Conservation (phyloP, 352 stramenopile genomes). For the Phytophthora sansomeana region DNA sequence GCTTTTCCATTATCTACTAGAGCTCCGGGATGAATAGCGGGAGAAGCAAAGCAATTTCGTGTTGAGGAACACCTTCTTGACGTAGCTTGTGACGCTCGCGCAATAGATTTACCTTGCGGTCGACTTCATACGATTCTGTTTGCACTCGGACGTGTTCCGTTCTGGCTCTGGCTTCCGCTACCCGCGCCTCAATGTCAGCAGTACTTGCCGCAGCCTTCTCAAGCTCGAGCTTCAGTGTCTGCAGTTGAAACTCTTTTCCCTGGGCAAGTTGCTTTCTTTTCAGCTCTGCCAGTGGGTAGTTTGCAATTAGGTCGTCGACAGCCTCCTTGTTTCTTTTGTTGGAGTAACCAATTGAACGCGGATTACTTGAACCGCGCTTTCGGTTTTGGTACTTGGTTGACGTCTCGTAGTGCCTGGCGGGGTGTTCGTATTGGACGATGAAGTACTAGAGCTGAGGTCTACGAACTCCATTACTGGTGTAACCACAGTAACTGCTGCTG, state of each 20-base stretch:
- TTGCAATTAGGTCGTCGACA: background rate
- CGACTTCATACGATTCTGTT: background rate
- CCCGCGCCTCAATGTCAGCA: background rate
- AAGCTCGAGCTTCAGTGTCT: slow-evolving; percentile 1
- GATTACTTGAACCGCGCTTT: background rate
- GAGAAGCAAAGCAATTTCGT: slow-evolving; percentile 5
- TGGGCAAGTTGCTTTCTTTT: slow-evolving; percentile 11
- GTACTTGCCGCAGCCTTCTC: background rate
- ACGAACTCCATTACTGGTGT: no score
- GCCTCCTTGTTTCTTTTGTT: slow-evolving; percentile 4
- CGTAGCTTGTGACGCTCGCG: slow-evolving; percentile 17
- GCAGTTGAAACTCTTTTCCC: slow-evolving; percentile 14
- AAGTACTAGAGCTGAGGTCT: no score
- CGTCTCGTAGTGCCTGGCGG: no score
- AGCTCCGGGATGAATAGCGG: slow-evolving; percentile 1
- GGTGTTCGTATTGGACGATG: background rate
- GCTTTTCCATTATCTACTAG: slow-evolving; percentile 23
- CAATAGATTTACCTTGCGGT: slow-evolving; percentile 5
- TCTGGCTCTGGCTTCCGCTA: background rate
- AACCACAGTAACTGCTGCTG: no score
- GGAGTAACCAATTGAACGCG: background rate
- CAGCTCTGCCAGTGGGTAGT: slow-evolving; percentile 2
- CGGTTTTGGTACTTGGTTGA: no score
- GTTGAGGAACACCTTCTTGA: slow-evolving; percentile 3
- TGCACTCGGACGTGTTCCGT: slow-evolving; percentile 4